phyloP scores from a whole-genome alignment of 2,329 filamentous ascomycete species.

The Aureobasidium zeae region DNA sequence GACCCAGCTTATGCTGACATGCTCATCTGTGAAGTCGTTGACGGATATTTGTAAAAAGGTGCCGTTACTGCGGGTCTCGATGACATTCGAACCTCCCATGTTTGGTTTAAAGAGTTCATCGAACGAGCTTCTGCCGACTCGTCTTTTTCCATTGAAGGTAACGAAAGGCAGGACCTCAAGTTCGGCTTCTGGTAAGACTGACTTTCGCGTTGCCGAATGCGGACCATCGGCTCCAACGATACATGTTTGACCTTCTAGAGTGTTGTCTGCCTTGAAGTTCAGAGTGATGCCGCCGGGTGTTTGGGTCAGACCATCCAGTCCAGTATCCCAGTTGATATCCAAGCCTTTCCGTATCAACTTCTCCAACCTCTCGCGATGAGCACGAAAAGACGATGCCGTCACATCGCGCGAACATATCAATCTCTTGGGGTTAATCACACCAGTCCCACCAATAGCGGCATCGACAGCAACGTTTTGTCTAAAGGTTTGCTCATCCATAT shows the following conservation, averaged over 20 bases:
- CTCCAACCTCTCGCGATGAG: constrained; percentile 31
- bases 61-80: constrained; percentile 22
- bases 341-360: constrained; percentile 28
- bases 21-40: constrained; percentile 22
- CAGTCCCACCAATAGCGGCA: constrained; percentile 22
- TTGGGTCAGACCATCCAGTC: constrained; percentile 19
- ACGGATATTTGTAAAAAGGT: constrained; percentile 28
- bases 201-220: constrained; percentile 29
- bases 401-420: constrained; percentile 4
- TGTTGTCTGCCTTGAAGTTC: constrained; percentile 16
- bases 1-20: constrained; percentile 31
- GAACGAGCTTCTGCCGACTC: constrained; percentile 19
- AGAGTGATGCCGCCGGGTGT: constrained; percentile 9
- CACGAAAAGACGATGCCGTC: constrained; percentile 25
- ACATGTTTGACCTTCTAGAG: constrained; percentile 16
- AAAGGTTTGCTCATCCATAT: constrained; percentile 28
- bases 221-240: constrained; percentile 32
- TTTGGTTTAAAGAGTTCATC: constrained; percentile 17
- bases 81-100: constrained; percentile 20
- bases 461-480: constrained; percentile 28
- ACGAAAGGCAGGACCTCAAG: constrained; percentile 31
- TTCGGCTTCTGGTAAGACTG: constrained; percentile 21
- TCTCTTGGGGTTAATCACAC: constrained; percentile 18
- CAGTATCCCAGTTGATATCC: constrained; percentile 29
- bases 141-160: constrained; percentile 29